Percentiles rank a stretch among this genome's conserved stretches.
phyloP scores from a whole-genome alignment of 768 basidiomycete species.

The Tricholoma flavovirens region DNA sequence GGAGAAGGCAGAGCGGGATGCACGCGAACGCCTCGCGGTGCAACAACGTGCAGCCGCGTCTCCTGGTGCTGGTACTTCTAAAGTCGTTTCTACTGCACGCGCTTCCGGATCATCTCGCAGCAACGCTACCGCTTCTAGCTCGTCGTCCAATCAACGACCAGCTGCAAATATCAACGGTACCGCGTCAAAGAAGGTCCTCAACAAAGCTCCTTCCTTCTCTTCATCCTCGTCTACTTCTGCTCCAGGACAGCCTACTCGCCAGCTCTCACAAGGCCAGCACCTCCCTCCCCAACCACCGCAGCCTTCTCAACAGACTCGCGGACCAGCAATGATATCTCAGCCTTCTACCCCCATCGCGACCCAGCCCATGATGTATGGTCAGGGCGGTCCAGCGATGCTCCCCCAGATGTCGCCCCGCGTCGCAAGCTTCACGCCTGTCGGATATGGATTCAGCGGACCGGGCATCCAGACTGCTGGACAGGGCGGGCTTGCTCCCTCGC shows the following conservation, averaged over 20 bases:
- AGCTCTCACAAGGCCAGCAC: constrained; percentile 13
- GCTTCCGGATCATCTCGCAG: constrained; percentile 41
- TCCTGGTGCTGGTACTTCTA: constrained; percentile 23
- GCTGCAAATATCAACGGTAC: constrained; percentile 40
- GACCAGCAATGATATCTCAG: constrained; percentile 36
- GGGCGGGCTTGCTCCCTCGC: constrained; percentile 44
- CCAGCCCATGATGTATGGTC: constrained; percentile 43
- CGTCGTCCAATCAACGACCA: constrained; percentile 26
- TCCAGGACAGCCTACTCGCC: constrained; percentile 26
- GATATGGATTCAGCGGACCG: constrained; percentile 47
- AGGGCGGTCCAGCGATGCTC: constrained; percentile 33
- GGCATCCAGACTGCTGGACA: constrained; percentile 33
- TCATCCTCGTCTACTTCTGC: constrained; percentile 22
- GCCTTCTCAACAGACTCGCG: constrained; percentile 21
- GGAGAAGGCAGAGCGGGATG: constrained; percentile 25
- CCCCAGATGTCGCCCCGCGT: constrained; percentile 52
- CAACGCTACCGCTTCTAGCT: constrained; percentile 38
- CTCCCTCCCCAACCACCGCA: constrained; percentile 25
- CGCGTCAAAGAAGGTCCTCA: constrained; percentile 57
- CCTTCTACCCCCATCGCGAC: constrained; percentile 43
- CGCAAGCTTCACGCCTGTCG: constrained; percentile 43
- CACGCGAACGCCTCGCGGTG: constrained; percentile 23
- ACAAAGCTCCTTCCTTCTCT: constrained; percentile 35
- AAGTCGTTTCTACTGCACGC: constrained; percentile 39
- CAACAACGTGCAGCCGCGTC: constrained; percentile 45